Evolutionary conservation across 345 rosid genomes (phyloP).

Genomic region (Brassica juncea): DNA sequence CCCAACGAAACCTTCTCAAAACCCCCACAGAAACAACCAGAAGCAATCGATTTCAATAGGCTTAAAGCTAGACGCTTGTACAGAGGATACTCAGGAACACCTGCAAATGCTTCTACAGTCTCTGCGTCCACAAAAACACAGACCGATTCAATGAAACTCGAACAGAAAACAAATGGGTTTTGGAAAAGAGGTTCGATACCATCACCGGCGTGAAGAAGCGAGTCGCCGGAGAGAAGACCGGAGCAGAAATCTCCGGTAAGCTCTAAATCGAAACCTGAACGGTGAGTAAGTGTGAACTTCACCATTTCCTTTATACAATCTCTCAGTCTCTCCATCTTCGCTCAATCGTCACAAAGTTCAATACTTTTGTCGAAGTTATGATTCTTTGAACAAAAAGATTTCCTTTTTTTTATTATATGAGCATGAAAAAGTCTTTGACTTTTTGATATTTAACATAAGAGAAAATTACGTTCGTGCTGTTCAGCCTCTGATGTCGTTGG

Average conservation of each 20-base stretch:
- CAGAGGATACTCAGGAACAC: slow-evolving; percentile 57
- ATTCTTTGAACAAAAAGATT: not conserved
- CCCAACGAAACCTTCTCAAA: slow-evolving; percentile 30
- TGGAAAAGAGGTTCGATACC: not conserved
- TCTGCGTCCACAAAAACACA: slow-evolving; percentile 3
- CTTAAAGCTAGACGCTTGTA: slow-evolving; percentile 52
- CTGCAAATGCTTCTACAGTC: slow-evolving; percentile 39
- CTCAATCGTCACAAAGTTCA: not conserved
- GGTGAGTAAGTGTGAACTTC: slow-evolving; percentile 47
- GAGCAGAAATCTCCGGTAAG: slow-evolving; percentile 52
- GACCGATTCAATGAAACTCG: not conserved
- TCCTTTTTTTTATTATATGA: no score
- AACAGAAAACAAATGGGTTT: not conserved
- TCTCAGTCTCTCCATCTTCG: slow-evolving; percentile 39
- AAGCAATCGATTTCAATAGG: slow-evolving; percentile 45
- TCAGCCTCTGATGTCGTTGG: slow-evolving; percentile 19
- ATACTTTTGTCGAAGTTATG: not conserved
- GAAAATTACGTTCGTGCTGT: not conserved
- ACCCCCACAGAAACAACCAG: slow-evolving; percentile 34
- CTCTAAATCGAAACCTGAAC: slow-evolving; percentile 38
- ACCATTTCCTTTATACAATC: slow-evolving; percentile 46
- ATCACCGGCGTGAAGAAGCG: slow-evolving; percentile 24
- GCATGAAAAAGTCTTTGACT: no score
- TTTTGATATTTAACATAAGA: no score
- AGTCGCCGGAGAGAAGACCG: no score